Base-by-base conservation (phyloP, 768 basidiomycete genomes). In the Trametes meyenii region DNA sequence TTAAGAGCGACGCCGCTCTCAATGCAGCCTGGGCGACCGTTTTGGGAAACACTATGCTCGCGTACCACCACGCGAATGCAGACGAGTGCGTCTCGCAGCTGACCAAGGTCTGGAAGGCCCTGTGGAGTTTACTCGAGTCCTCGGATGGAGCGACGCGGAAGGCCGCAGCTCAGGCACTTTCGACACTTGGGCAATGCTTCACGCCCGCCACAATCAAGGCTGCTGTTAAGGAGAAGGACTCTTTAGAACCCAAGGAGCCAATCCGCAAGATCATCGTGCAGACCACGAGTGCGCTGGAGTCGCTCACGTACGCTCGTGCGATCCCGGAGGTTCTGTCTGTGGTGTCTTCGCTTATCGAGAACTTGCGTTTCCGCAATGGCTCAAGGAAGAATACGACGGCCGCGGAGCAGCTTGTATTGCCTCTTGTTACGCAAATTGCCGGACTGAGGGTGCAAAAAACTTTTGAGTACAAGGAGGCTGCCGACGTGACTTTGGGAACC, bases 391-490 rank as follows among this genome's bases (percentile, higher is more conserved):
- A 80, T 23, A 81, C 74, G 36, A 81, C 86, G 26, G 88, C 88
- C 19, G 87, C 91, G 5, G 89, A 95, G 71, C 70, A 75, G 19
- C 77, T 97, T 5, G 77, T 96, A 29, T 71, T 89, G 52, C 85
- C 87, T 40, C 70, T 95, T 42, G 81, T 98, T 45, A 74, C 81
- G 61, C 84, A 85, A 60, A 79, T 96, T 23, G 92, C 86, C 6
- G 87, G 89, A 36, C 75, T 96, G 55, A 78, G 96, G 56, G 78
- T 83, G 24, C 81, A 89, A 68, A 93, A 90, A 73, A 85, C 81
- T 1, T 99, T 98, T 69, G 94, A 97, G 73, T 83, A 90, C 75
- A 95, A 93, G 72, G 95, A 96, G 70, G 85, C 84, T 19, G 94
- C 88, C 14, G 96, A 99, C 71, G 77, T 76, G 11, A 86, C 89